Conservation (phyloP, 2,329 filamentous ascomycete genomes). For the Trichoderma sp. region DNA sequence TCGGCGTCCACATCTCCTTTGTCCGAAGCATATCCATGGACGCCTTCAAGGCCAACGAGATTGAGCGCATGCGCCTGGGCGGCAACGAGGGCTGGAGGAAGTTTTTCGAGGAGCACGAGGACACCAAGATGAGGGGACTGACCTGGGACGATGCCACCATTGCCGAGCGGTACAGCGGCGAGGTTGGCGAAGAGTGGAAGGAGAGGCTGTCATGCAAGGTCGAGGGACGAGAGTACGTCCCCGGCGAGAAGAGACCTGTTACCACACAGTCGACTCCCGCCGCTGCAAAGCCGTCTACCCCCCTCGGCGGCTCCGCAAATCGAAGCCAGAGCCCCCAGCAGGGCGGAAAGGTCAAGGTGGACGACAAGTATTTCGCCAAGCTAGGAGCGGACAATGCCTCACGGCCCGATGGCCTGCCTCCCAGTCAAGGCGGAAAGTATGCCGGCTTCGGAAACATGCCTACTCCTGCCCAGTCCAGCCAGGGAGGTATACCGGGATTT, state of each 20-base stretch:
- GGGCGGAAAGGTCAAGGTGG: conserved; percentile 57
- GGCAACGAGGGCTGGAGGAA: conserved; percentile 84
- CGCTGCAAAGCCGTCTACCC: conserved; percentile 40
- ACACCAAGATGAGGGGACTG: conserved; percentile 64
- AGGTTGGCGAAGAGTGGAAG: conserved; percentile 93
- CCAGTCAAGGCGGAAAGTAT: conserved; percentile 91
- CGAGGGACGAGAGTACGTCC: conserved; percentile 82
- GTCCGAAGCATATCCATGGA: conserved; percentile 98
- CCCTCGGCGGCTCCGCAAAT: conserved; percentile 40
- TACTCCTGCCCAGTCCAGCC: conserved; percentile 46
- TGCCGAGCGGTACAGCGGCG: conserved; percentile 83
- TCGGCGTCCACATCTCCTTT: conserved; percentile 98
- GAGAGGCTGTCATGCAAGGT: conserved; percentile 84
- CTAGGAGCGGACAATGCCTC: conserved; percentile 81
- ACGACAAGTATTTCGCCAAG: conserved; percentile 88
- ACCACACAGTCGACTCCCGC: conserved; percentile 35
- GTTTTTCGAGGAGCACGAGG: conserved; percentile 76
- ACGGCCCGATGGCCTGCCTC: conserved; percentile 71
- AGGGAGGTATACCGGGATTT: conserved; percentile 58
- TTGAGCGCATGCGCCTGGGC: conserved; percentile 88
- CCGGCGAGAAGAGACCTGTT: conserved; percentile 58
- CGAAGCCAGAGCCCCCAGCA: conserved; percentile 41
- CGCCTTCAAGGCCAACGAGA: conserved; percentile 90
- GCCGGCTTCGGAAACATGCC: conserved; percentile 83
- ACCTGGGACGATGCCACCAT: conserved; percentile 87